Percentiles rank a stretch among this genome's conserved stretches.
These are phyloP conservation scores for Mollisiaceae sp. DNA, from an alignment of 2,329 filamentous ascomycete species.

Conservation along the genomic window DNA sequence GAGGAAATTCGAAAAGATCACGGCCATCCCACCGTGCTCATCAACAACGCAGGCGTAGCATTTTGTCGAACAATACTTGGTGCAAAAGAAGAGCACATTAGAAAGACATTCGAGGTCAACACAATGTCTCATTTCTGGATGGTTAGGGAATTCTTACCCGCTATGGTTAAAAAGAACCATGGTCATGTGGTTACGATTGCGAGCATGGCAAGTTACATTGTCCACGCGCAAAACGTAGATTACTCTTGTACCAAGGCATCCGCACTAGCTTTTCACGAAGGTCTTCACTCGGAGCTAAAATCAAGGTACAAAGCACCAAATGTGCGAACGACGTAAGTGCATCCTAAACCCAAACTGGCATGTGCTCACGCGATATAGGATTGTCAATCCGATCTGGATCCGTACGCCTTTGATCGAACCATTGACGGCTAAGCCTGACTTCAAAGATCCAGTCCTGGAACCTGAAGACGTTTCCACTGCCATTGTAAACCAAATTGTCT, in stretches of 20 bases:
- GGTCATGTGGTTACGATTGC: conserved; percentile 67
- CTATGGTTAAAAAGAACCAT: conserved; percentile 67
- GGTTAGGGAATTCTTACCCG: conserved; percentile 68
- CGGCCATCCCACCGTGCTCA: conserved; percentile 70
- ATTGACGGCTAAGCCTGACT: conserved; percentile 54
- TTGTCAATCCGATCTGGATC: conserved; percentile 43
- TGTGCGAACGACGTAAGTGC: conserved; percentile 53
- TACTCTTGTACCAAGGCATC: conserved; percentile 72
- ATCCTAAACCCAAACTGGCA: not conserved
- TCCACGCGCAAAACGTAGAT: conserved; percentile 53
- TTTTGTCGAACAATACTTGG: conserved; percentile 64
- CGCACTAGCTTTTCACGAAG: conserved; percentile 71
- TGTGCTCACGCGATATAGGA: conserved; percentile 8
- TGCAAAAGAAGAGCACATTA: conserved; percentile 59
- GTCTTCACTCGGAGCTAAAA: conserved; percentile 59
- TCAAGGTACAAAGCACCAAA: conserved; percentile 65
- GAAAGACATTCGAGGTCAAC: conserved; percentile 74
- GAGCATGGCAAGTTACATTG: conserved; percentile 44
- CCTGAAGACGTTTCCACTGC: conserved; percentile 66
- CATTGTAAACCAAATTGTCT: conserved; percentile 64
- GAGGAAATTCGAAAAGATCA: conserved; percentile 57
- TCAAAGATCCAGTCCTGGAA: conserved; percentile 56
- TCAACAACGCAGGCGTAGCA: conserved; percentile 73
- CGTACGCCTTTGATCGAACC: conserved; percentile 62
- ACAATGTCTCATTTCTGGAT: conserved; percentile 69